These are phyloP conservation scores for Kockovaella imperatae DNA, from an alignment of 768 basidiomycete species.

Conservation along the genomic window DNA sequence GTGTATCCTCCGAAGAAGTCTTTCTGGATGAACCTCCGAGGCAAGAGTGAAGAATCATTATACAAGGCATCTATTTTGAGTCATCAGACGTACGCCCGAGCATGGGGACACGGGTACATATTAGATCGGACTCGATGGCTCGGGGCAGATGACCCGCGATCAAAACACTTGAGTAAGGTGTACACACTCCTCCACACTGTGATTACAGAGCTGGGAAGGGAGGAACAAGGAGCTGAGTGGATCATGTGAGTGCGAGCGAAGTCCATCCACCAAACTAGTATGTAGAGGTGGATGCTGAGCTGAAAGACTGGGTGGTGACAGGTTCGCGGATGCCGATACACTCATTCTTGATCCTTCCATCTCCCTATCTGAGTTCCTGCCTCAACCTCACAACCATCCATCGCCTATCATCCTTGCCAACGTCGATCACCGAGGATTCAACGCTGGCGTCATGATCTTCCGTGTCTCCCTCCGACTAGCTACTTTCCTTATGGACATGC, in stretches of 20 bases:
- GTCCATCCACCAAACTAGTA: too few species aligned
- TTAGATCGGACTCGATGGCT: too few species aligned
- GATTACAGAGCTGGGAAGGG: not conserved
- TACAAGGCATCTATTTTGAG: too few species aligned
- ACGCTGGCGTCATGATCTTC: constrained; percentile 10
- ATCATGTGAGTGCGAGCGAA: constrained; percentile 10
- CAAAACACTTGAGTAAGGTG: too few species aligned
- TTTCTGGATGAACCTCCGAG: too few species aligned
- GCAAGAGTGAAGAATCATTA: too few species aligned
- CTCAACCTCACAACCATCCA: not conserved
- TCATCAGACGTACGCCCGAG: too few species aligned
- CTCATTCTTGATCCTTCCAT: constrained; percentile 14
- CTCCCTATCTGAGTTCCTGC: constrained; percentile 11
- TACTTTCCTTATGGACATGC: constrained; percentile 1
- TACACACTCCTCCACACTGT: constrained; percentile 8
- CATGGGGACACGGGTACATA: too few species aligned
- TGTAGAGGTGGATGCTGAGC: too few species aligned
- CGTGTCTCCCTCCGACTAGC: constrained; percentile 3
- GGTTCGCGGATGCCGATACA: constrained; percentile 12
- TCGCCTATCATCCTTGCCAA: constrained; percentile 13
- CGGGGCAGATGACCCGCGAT: too few species aligned
- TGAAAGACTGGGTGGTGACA: not conserved
- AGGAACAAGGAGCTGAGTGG: constrained; percentile 10
- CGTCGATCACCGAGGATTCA: constrained; percentile 19
- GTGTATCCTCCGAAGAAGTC: too few species aligned